phyloP scores from a whole-genome alignment of 1,284 basidiomycete genomes.

The Ustilago hordei region DNA sequence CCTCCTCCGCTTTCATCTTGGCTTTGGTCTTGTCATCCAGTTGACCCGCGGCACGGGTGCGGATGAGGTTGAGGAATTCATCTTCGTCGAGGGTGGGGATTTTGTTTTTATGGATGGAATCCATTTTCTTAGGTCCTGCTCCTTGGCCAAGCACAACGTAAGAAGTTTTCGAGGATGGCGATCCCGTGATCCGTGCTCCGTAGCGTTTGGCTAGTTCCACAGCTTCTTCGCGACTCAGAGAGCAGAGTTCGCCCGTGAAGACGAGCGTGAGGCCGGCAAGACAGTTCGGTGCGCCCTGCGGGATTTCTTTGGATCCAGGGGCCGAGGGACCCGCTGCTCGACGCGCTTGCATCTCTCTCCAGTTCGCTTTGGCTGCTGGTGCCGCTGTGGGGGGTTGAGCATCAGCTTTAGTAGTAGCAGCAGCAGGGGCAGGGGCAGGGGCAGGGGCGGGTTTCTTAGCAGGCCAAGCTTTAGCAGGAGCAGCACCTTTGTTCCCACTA shows the following conservation, averaged over 20 bases:
- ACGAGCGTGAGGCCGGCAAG: constrained; percentile 90
- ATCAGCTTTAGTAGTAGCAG: background rate
- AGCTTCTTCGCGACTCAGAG: constrained; percentile 88
- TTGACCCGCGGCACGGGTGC: constrained; percentile 51
- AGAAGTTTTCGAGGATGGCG: constrained; percentile 89
- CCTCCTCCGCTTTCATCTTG: constrained; percentile 83
- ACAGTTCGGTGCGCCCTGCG: constrained; percentile 81
- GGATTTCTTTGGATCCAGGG: constrained; percentile 85
- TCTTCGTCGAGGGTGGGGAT: constrained; percentile 87
- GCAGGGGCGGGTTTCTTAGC: constrained; percentile 10
- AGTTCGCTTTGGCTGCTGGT: constrained; percentile 39
- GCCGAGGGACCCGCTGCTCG: constrained; percentile 78
- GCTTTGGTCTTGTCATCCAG: constrained; percentile 84
- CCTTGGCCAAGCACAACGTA: constrained; percentile 90
- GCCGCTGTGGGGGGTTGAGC: constrained; percentile 14
- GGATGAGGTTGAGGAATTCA: constrained; percentile 79
- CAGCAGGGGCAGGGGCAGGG: constrained; percentile 35
- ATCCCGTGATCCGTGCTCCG: constrained; percentile 79
- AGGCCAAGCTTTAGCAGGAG: constrained; percentile 29
- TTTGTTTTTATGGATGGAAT: constrained; percentile 82
- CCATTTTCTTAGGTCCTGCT: constrained; percentile 88
- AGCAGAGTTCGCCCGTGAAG: constrained; percentile 87
- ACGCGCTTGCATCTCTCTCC: constrained; percentile 71
- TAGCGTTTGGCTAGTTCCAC: constrained; percentile 89
- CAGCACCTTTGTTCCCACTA: constrained; percentile 57